A percentile compares a stretch with the other conserved stretches of the same genome.
phyloP scores from a whole-genome alignment of 2,329 filamentous ascomycete genomes.

The Aspergillus uvarum region DNA sequence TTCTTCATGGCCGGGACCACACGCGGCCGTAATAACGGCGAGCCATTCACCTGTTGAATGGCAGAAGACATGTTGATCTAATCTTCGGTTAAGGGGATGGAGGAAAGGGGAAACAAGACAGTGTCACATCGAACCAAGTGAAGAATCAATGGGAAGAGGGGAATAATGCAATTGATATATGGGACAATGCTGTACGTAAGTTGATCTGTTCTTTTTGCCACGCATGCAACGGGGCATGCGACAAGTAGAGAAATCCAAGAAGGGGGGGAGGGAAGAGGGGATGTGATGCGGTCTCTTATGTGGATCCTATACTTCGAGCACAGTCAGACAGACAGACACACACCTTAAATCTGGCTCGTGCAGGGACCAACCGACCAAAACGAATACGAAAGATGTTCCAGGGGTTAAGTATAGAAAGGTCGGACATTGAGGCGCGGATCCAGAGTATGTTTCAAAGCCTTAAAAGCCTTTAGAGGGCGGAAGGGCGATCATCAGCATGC shows the following conservation, averaged over 20 bases:
- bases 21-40: slow-evolving; percentile 34
- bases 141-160: not conserved
- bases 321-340: not conserved
- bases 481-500: not conserved
- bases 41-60: slow-evolving; percentile 26
- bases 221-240: not conserved
- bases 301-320: slow-evolving; percentile 5
- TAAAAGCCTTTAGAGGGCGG: not conserved
- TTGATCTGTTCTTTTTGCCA: not conserved
- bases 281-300: not conserved
- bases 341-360: slow-evolving; percentile 2
- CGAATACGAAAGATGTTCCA: slow-evolving; percentile 4
- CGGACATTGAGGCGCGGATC: slow-evolving; percentile 1
- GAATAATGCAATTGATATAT: slow-evolving; percentile 3
- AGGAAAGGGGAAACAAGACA: not conserved
- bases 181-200: not conserved
- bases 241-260: not conserved
- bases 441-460: not conserved
- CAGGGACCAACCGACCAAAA: slow-evolving; percentile 2
- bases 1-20: slow-evolving; percentile 31
- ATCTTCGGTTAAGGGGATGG: slow-evolving; percentile 10
- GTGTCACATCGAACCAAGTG: slow-evolving; percentile 21
- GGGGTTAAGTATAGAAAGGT: not conserved
- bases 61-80: slow-evolving; percentile 32
- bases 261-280: not conserved